Evolutionary conservation across 2,329 filamentous ascomycete genomes (phyloP).

Genomic region (Arthrocladium fulminans): DNA sequence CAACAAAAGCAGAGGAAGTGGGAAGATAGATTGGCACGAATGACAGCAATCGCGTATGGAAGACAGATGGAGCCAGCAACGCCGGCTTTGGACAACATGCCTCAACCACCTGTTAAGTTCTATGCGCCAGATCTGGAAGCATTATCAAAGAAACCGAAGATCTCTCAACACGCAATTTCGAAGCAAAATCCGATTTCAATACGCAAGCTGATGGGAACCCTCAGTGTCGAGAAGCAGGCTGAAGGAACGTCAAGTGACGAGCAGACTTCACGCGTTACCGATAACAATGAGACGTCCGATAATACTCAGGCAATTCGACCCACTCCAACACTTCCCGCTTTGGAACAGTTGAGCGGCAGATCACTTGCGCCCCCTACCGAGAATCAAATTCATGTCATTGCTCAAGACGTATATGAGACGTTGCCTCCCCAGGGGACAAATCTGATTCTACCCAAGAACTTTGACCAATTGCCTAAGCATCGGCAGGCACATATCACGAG

Average conservation of each 20-base stretch:
- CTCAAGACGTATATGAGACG: background rate
- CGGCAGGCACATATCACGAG: constrained; percentile 11
- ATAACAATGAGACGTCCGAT: too few relatives aligned
- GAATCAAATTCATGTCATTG: background rate
- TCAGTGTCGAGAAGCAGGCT: too few relatives aligned
- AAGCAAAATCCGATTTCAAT: too few relatives aligned
- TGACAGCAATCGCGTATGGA: background rate
- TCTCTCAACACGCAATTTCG: background rate
- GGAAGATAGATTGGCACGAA: background rate
- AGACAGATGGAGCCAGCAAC: background rate
- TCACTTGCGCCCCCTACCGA: background rate
- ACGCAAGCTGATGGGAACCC: too few relatives aligned
- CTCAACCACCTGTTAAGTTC: background rate
- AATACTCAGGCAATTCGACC: background rate
- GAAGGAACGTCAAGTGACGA: too few relatives aligned
- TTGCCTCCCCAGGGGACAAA: background rate
- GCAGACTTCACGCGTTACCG: too few relatives aligned
- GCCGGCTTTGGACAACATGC: background rate
- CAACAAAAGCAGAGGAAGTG: constrained; percentile 8
- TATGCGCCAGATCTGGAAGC: background rate
- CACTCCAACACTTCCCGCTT: background rate
- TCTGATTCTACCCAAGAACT: background rate
- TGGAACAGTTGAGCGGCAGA: constrained; percentile 2
- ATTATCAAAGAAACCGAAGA: background rate
- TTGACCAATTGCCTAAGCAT: background rate